Evolutionary conservation across 2,329 filamentous ascomycete species (phyloP), one percentile per base, ranked within the genome.

Genomic region (Penicillium expansum): DNA sequence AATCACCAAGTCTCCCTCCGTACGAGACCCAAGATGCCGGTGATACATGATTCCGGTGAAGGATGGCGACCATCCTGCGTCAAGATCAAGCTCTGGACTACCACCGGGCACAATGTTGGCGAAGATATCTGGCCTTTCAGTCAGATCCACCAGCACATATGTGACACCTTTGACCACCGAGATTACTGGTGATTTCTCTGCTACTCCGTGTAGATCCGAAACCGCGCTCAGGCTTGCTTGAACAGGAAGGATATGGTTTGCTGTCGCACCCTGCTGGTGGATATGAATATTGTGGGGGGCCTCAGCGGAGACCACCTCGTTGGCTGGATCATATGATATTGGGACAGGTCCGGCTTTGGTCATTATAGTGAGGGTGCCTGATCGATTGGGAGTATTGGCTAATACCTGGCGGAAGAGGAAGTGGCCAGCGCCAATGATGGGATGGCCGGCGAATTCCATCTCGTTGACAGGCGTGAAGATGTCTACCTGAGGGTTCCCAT

Each of bases 141-240:
- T 65, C 20, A 71, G 44, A 39, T 67, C 63, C n/a, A 70, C 57
- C 4, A 71, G 62, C 3, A 63, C 62, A 55, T 69, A 71, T 0
- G 83, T 83, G 86, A 92, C 89, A 44, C 89, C 89, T 43, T 84
- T 84, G 35, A 92, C 88, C 41, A 91, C 83, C 61, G 82, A 86
- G 49, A 85, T 79, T 11, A 83, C 66, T 16, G 82, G 35, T n/a
- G 80, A 9, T 80, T 75, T 5, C 70, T 70, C n/a, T 20, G 42
- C n/a, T 9, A 27, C 27, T 45, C 61, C 39, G 38, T 59, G 29
- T 37, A 44, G 38, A 56, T 60, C 37, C 24, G 48, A 50, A 14
- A 13, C 37, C 2, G 11, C 30, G 5, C 16, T 29, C 5, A 42
- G 27, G 6, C 35, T 20, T 10, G 48, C n/a, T 42, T 50, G 27